Percentiles rank a stretch among this genome's conserved stretches.
These are phyloP conservation scores for Emmonsiellopsis sp. DNA, from an alignment of 2,329 filamentous ascomycete genomes.

Conservation along the genomic window DNA sequence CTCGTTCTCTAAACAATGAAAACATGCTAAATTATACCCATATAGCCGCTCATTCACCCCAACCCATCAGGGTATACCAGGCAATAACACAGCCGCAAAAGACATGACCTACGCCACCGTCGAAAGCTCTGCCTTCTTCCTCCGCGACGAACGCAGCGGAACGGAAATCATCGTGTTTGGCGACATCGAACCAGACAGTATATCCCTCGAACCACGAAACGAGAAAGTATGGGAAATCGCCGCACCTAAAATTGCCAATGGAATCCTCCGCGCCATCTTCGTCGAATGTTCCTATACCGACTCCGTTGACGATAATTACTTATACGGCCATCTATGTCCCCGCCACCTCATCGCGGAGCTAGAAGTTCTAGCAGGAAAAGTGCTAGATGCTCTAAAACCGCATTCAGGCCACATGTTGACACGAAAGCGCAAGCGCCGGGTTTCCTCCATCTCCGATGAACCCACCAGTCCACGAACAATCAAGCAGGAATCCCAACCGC, in stretches of 20 bases:
- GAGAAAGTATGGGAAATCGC: constrained; percentile 78
- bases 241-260: constrained; percentile 69
- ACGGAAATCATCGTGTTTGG: constrained; percentile 88
- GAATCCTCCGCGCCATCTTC: constrained; percentile 70
- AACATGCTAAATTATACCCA: background rate
- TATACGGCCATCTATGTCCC: constrained; percentile 86
- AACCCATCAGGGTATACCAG: background rate
- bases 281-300: constrained; percentile 95
- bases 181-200: constrained; percentile 84
- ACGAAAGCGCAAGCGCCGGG: constrained; percentile 34
- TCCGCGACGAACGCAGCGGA: constrained; percentile 62
- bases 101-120: constrained; percentile 19
- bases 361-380: constrained; percentile 59
- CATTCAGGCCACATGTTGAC: constrained; percentile 22
- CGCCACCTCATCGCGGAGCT: constrained; percentile 75
- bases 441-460: constrained; percentile 6
- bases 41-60: background rate
- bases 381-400: constrained; percentile 45
- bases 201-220: constrained; percentile 76
- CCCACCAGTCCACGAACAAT: constrained; percentile 6
- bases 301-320: constrained; percentile 61
- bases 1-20: background rate
- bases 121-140: constrained; percentile 89
- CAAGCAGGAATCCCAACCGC: background rate
- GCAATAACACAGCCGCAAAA: constrained; percentile 1